phyloP scores from a whole-genome alignment of 192 early-diverging fungal species.

The Anaeromyces robustus region DNA sequence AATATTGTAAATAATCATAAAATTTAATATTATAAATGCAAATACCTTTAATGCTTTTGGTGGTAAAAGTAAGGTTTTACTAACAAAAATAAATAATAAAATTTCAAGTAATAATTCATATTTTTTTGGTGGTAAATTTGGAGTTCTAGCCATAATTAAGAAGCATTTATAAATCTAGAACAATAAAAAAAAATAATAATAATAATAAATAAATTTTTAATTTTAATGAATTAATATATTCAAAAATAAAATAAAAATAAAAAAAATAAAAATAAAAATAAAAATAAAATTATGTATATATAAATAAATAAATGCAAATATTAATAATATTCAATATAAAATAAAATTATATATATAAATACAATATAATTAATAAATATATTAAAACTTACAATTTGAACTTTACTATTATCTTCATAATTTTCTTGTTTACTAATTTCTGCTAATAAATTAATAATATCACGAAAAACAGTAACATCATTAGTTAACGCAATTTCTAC shows the following conservation, averaged over 20 bases:
- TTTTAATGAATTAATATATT: too few species aligned
- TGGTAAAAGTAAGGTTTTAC: not conserved
- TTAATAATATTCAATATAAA: too few species aligned
- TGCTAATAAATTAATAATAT: conserved; percentile 13
- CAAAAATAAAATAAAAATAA: too few species aligned
- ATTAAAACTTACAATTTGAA: not conserved
- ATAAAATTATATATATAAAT: too few species aligned
- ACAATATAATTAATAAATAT: too few species aligned
- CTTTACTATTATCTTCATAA: not conserved
- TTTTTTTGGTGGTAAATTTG: not conserved
- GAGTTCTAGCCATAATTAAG: not conserved
- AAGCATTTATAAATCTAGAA: conserved; percentile 5
- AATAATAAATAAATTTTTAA: too few species aligned
- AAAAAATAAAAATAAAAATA: too few species aligned
- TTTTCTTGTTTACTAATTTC: not conserved
- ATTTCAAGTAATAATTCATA: not conserved
- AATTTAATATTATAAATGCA: not conserved
- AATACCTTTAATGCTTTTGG: not conserved
- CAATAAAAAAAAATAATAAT: too few species aligned
- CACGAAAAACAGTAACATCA: conserved; percentile 17
- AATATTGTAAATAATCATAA: too few species aligned
- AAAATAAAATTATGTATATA: too few species aligned
- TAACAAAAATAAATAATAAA: not conserved
- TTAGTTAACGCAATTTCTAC: conserved; percentile 19
- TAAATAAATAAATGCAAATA: too few species aligned